These are phyloP conservation scores for Phaeodactylum tricornutum DNA, from an alignment of 108 stramenopile genomes.

Conservation along the genomic window DNA sequence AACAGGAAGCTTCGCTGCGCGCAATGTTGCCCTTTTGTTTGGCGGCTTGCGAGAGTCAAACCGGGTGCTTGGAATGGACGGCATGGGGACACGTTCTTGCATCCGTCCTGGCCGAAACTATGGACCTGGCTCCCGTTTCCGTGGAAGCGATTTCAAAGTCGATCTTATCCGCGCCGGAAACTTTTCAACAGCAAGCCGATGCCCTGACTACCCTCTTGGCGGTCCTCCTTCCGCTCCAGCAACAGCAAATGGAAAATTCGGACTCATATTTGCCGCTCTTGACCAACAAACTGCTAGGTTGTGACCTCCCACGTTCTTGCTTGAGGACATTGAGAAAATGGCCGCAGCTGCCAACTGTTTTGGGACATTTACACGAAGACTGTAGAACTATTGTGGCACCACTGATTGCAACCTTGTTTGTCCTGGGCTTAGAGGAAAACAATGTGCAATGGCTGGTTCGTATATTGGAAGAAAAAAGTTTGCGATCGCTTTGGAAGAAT, in stretches of 20 bases:
- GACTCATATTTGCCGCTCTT: slow-evolving; percentile 1
- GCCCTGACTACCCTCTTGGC: slow-evolving; percentile 2
- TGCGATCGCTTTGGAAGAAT: slow-evolving; percentile 18
- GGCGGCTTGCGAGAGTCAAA: slow-evolving; percentile 19
- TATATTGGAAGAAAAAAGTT: neutral
- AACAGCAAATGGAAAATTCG: neutral
- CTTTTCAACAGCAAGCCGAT: neutral
- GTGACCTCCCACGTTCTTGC: neutral
- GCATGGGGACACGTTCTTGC: slow-evolving; percentile 35
- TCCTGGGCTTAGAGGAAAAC: neutral
- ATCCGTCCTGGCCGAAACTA: slow-evolving; percentile 28
- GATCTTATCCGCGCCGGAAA: neutral
- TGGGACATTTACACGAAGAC: slow-evolving; percentile 1
- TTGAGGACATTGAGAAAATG: too few species aligned
- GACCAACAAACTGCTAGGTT: neutral
- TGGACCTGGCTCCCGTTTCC: slow-evolving; percentile 10
- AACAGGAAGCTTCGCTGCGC: slow-evolving; percentile 31
- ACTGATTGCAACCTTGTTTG: slow-evolving; percentile 1
- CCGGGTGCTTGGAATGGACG: neutral
- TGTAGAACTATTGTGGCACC: slow-evolving; percentile 1
- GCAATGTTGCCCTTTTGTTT: slow-evolving; percentile 27
- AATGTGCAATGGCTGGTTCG: neutral
- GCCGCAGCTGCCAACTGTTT: neutral
- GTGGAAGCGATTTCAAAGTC: slow-evolving; percentile 2
- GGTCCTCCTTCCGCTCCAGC: neutral